A percentile compares a stretch with the other conserved stretches of the same genome.
These are phyloP conservation scores for Penicillium sp. DNA, from an alignment of 2,329 filamentous ascomycete genomes.

Conservation along the genomic window DNA sequence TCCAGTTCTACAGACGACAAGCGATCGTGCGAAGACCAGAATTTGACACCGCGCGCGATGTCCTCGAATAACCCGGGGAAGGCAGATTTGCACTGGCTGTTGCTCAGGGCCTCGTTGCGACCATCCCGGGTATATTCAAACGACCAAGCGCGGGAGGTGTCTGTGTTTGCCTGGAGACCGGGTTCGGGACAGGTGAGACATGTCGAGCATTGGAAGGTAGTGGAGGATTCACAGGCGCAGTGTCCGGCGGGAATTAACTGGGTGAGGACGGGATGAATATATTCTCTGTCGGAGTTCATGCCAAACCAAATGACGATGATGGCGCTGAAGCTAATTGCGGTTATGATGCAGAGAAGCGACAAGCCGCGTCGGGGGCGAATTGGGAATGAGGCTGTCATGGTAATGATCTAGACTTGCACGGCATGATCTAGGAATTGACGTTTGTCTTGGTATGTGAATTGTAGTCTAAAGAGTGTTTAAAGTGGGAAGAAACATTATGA, in stretches of 20 bases:
- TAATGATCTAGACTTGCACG: not conserved
- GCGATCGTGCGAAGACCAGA: constrained; percentile 29
- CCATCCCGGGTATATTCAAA: constrained; percentile 36
- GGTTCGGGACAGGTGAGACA: constrained; percentile 31
- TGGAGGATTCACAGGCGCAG: constrained; percentile 39
- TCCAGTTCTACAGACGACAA: constrained; percentile 31
- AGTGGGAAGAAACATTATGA: not conserved
- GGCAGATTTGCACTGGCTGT: constrained; percentile 30
- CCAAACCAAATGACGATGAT: constrained; percentile 32
- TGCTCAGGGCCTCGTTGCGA: constrained; percentile 29
- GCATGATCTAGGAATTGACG: not conserved
- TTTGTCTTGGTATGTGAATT: not conserved
- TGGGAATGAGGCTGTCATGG: constrained; percentile 23
- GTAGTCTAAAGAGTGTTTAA: not conserved
- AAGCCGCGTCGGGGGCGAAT: constrained; percentile 26
- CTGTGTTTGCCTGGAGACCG: constrained; percentile 10
- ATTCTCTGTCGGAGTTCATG: constrained; percentile 39
- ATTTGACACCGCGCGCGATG: constrained; percentile 28
- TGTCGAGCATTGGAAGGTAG: constrained; percentile 39
- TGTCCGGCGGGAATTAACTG: constrained; percentile 42
- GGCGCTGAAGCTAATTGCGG: constrained; percentile 18
- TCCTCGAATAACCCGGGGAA: constrained; percentile 42
- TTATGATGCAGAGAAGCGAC: constrained; percentile 21
- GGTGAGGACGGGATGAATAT: constrained; percentile 37
- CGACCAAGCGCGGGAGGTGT: constrained; percentile 24